Conservation (phyloP, 305 asterid genomes). For the Fraxinus paxiana region DNA sequence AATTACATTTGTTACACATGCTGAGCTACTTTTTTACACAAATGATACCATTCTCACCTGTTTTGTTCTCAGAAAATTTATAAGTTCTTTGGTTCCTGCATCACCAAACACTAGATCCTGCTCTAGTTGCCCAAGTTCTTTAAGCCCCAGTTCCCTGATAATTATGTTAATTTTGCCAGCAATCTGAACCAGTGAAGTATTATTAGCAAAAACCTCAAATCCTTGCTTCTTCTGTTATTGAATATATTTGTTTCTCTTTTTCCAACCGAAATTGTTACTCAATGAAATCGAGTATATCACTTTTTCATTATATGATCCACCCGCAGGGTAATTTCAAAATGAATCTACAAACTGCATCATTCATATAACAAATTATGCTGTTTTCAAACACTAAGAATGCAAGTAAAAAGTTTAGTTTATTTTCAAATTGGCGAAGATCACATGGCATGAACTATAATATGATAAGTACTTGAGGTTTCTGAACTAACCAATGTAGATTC, state of each 20-base stretch:
- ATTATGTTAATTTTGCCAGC: slow-evolving; percentile 82
- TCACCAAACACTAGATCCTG: slow-evolving; percentile 98
- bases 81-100: slow-evolving; percentile 88
- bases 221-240: background rate
- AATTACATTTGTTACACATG: slow-evolving; percentile 11
- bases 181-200: slow-evolving; percentile 45
- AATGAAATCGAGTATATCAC: background rate
- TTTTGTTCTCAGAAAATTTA: slow-evolving; percentile 70
- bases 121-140: slow-evolving; percentile 91
- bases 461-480: background rate
- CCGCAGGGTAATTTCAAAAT: background rate
- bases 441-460: background rate
- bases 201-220: slow-evolving; percentile 4
- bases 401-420: background rate
- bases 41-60: slow-evolving; percentile 45
- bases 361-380: background rate
- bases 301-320: background rate
- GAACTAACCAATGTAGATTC: background rate
- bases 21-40: slow-evolving; percentile 15
- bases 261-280: background rate
- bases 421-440: background rate
- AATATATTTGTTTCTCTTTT: background rate
- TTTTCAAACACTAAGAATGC: background rate
- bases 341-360: background rate
- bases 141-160: slow-evolving; percentile 75